phyloP scores from a whole-genome alignment of 2,329 filamentous ascomycete species.

The Xylariaceae sp. region DNA sequence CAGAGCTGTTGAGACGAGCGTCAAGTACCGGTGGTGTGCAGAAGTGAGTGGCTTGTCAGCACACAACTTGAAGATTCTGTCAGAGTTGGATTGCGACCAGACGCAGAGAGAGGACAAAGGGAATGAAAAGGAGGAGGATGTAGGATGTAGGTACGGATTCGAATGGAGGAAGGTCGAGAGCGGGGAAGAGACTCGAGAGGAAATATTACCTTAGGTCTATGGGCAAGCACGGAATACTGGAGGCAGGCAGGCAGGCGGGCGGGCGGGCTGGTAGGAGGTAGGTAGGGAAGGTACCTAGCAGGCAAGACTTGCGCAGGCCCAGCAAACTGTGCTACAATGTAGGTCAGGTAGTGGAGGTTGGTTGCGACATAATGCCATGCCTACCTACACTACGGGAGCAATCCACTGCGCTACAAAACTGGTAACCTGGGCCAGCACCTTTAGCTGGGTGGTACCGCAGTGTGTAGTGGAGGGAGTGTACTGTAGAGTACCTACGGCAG shows the following conservation, averaged over 20 bases:
- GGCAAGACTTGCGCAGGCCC: not conserved
- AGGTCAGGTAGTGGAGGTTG: not conserved
- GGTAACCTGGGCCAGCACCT: not conserved
- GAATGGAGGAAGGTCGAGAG: constrained; percentile 17
- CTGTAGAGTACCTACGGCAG: too few species aligned
- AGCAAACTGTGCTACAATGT: constrained; percentile 1
- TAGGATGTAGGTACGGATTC: not conserved
- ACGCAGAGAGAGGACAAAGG: constrained; percentile 16
- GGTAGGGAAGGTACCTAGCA: not conserved
- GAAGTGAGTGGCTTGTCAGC: constrained; percentile 11
- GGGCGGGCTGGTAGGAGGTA: not conserved
- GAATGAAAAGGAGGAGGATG: constrained; percentile 18
- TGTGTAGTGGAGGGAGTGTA: not conserved
- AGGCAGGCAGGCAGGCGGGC: not conserved
- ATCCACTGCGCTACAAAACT: not conserved
- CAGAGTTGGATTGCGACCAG: constrained; percentile 15
- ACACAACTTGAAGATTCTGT: constrained; percentile 13
- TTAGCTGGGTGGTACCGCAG: not conserved
- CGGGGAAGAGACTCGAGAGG: constrained; percentile 11
- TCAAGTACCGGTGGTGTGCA: constrained; percentile 12
- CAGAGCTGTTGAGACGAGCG: constrained; percentile 17
- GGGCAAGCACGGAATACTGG: not conserved
- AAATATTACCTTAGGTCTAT: not conserved
- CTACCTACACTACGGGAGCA: not conserved
- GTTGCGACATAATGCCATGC: not conserved